phyloP scores from a whole-genome alignment of 305 asterid species.

The Ajuga reptans region DNA sequence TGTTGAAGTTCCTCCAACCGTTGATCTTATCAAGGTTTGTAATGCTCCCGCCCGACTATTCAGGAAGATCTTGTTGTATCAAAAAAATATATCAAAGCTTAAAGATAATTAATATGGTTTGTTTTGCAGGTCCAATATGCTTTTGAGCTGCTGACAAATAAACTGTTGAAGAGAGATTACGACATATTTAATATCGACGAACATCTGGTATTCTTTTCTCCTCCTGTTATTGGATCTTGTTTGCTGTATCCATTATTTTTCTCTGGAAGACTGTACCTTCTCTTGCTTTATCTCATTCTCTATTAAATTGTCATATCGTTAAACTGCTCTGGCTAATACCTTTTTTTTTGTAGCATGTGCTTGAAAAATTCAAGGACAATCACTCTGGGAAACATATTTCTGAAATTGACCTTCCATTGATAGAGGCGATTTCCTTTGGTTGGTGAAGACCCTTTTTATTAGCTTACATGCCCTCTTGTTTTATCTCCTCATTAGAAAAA shows the following conservation, averaged over 20 bases:
- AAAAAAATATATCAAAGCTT: not conserved
- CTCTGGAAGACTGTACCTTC: not conserved
- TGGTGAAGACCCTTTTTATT: slow-evolving; percentile 31
- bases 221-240: slow-evolving; percentile 17
- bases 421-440: slow-evolving; percentile 59
- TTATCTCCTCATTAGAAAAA: not conserved
- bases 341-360: slow-evolving; percentile 45
- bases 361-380: slow-evolving; percentile 49
- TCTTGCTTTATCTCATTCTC: slow-evolving; percentile 8
- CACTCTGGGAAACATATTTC: slow-evolving; percentile 41
- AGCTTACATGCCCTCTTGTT: not conserved
- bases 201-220: slow-evolving; percentile 45
- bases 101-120: slow-evolving; percentile 13
- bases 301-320: slow-evolving; percentile 1
- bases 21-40: slow-evolving; percentile 57
- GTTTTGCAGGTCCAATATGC: slow-evolving; percentile 84
- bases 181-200: slow-evolving; percentile 76
- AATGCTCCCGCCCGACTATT: not conserved
- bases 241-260: not conserved
- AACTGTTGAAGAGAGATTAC: slow-evolving; percentile 80
- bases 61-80: slow-evolving; percentile 14
- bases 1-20: slow-evolving; percentile 42
- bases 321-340: slow-evolving; percentile 10
- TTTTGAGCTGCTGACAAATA: slow-evolving; percentile 74
- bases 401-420: slow-evolving; percentile 54